phyloP scores from a whole-genome alignment of 306 rosid genomes.

The Quercus gilva region DNA sequence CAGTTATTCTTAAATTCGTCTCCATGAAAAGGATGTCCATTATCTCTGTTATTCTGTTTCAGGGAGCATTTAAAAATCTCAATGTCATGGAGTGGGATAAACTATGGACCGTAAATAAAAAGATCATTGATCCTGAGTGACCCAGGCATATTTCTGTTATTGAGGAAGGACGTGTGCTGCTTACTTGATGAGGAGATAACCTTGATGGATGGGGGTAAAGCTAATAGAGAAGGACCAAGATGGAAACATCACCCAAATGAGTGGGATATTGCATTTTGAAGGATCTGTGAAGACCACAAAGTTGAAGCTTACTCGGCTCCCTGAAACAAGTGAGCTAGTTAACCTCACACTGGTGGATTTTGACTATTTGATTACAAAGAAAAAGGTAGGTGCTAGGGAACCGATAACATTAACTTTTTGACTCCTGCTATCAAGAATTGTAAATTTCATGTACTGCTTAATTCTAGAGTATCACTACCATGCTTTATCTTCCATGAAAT shows the following conservation, averaged over 20 bases:
- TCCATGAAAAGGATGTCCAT: constrained; percentile 13
- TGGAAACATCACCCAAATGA: constrained; percentile 60
- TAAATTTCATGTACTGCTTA: constrained; percentile 1
- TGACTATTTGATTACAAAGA: constrained; percentile 82
- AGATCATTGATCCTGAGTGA: constrained; percentile 91
- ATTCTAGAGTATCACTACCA: neutral
- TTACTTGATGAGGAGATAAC: constrained; percentile 81
- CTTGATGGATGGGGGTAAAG: constrained; percentile 93
- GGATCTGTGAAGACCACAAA: constrained; percentile 91
- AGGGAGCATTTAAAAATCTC: constrained; percentile 93
- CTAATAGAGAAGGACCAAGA: constrained; percentile 64
- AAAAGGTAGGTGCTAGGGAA: constrained; percentile 58
- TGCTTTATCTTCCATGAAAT: neutral
- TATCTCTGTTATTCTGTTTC: constrained; percentile 19
- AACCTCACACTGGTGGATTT: constrained; percentile 72
- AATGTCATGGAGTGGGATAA: constrained; percentile 99
- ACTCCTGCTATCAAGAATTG: neutral
- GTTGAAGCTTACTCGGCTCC: constrained; percentile 91
- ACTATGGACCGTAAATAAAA: constrained; percentile 88
- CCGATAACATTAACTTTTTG: neutral
- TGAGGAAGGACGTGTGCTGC: constrained; percentile 60
- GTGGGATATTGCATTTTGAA: constrained; percentile 81
- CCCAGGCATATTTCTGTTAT: constrained; percentile 82
- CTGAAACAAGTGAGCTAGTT: constrained; percentile 69
- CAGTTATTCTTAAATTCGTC: neutral